Base-by-base conservation (phyloP, 257 asterid species). In the Paulownia fortunei region DNA sequence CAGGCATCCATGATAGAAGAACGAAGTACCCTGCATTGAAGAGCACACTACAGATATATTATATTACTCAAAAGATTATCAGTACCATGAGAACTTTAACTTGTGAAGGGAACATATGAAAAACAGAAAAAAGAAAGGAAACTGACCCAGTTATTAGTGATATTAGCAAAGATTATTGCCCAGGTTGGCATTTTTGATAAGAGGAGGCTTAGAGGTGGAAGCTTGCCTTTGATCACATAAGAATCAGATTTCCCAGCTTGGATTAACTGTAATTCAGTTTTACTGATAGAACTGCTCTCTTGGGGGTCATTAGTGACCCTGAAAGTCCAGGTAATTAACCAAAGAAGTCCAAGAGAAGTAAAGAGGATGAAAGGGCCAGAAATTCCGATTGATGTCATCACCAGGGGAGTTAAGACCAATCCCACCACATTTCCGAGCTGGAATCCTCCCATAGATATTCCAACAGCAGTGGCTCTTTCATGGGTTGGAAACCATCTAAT, bases 1-100 rank as follows among this genome's bases (percentile, higher is more conserved):
- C 97, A 37, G 99, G 99, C 99, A 95, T 93, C 98, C 99, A 95
- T 44, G 99, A 86, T 66, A 95, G 96, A 81, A 95, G 99, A 79
- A 95, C 97, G 74, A 95, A 95, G 82, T 95, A 95, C 30, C 99
- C 99, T 95, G 97, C 92, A 88, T 81, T 59, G 30, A 68, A 47
- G 37, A 84, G 46, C 55, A 76, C 3, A 42, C 19, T 39, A 30
- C 26, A 60, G 15, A 49, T 44, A 44, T 24, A 6, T 39, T 19
- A 42, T 30, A 15, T n/a, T 15, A 44, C 30, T 49, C 44, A 37
- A 63, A 46, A 76, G 32, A 70, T 36, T 75, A 66, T 46, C 12
- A 49, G 12, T 8, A 7, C 19, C 51, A 1, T 12, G 7, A 30
- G 24, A 52, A 74, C 36, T 23, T 16, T 42, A n/a, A 18, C 55